A percentile compares a stretch with the other conserved stretches of the same genome.
Evolutionary conservation across 345 rosid species (phyloP).

Genomic region (Citrus reticulata): DNA sequence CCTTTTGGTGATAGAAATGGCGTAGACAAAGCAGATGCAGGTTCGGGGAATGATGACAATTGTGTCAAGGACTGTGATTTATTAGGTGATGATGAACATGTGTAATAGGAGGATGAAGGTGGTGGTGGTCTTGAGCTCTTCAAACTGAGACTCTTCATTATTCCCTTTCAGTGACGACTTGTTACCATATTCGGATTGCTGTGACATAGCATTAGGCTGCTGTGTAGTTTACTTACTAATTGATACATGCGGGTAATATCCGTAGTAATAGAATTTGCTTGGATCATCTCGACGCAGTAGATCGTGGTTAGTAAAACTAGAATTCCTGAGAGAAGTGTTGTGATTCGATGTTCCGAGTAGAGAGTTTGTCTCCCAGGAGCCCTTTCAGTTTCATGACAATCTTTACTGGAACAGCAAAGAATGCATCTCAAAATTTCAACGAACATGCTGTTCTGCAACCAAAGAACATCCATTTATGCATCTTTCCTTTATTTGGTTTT

Average conservation of each 20-base stretch:
- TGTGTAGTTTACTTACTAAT: background rate
- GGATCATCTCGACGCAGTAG: background rate
- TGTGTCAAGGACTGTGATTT: no score
- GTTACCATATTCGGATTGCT: background rate
- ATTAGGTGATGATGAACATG: no score
- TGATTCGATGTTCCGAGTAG: background rate
- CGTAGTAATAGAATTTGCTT: background rate
- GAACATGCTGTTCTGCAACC: slow-evolving; percentile 1
- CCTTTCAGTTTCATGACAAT: background rate
- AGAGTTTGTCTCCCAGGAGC: background rate
- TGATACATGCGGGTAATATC: background rate
- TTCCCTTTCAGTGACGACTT: no score
- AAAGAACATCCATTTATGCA: background rate
- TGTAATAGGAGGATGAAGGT: no score
- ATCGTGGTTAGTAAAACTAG: background rate
- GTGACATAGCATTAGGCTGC: background rate
- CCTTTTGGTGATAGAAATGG: background rate
- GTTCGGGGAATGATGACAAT: no score
- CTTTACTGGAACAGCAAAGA: slow-evolving; percentile 21
- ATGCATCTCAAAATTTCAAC: slow-evolving; percentile 21
- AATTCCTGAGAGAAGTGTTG: background rate
- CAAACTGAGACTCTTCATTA: no score
- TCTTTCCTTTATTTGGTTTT: background rate
- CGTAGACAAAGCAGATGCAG: no score
- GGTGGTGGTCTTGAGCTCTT: no score